A percentile compares a stretch with the other conserved stretches of the same genome.
Conservation (phyloP, 169 alveolate species). For the Plasmodium berghei region DNA sequence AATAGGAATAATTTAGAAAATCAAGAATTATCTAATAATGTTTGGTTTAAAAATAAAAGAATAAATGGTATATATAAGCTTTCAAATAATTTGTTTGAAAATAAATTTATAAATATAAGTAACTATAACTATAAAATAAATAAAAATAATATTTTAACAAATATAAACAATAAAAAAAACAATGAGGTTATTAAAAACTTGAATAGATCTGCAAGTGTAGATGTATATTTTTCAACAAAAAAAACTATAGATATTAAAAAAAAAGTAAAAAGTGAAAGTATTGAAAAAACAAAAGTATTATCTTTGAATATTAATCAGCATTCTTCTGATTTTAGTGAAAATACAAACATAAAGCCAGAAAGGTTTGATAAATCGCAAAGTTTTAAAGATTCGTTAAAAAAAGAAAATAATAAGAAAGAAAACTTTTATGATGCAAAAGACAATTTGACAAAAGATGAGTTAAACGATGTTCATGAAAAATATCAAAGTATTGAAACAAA, state of each 20-base stretch:
- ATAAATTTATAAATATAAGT: background rate
- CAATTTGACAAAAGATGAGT: background rate
- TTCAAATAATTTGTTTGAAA: conserved; percentile 10
- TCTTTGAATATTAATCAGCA: background rate
- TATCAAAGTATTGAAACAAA: background rate
- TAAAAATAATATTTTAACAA: conserved; percentile 1
- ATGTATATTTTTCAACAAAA: conserved; percentile 19
- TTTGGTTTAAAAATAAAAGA: conserved; percentile 13
- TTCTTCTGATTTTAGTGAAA: too few species aligned
- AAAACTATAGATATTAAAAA: background rate
- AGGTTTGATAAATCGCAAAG: too few species aligned
- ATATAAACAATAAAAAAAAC: conserved; percentile 5
- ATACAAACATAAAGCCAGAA: background rate
- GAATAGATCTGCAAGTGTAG: conserved; percentile 41
- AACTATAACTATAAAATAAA: background rate
- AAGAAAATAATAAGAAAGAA: background rate
- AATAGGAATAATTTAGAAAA: background rate
- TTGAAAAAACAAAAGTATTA: background rate
- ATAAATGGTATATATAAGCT: conserved; percentile 7
- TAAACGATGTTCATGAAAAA: conserved; percentile 6
- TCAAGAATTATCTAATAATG: background rate
- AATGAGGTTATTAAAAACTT: background rate
- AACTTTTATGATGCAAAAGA: background rate
- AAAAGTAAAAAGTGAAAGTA: background rate
- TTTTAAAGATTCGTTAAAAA: background rate